phyloP scores from a whole-genome alignment of 768 basidiomycete species.

The Lactarius quietus region DNA sequence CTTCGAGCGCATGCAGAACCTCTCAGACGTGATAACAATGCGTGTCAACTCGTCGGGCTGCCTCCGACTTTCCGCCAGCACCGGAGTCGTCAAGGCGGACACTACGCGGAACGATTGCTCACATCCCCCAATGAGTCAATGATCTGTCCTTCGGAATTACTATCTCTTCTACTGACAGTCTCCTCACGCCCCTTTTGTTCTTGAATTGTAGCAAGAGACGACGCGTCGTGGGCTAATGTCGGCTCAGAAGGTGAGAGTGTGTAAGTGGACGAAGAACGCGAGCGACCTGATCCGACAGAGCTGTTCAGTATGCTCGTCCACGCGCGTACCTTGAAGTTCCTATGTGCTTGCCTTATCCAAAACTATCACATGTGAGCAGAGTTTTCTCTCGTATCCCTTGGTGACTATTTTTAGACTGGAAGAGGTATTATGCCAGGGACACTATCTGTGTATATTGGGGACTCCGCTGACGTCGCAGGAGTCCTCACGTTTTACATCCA shows the following conservation, averaged over 20 bases:
- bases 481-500: conserved; percentile 85
- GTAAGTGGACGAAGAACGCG: conserved; percentile 35
- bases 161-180: not conserved
- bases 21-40: conserved; percentile 67
- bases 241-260: conserved; percentile 36
- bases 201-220: conserved; percentile 20
- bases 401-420: not conserved
- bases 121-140: conserved; percentile 48
- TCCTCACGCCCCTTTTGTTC: too few species aligned
- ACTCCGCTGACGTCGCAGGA: conserved; percentile 72
- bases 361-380: conserved; percentile 75
- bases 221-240: conserved; percentile 24
- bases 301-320: conserved; percentile 67
- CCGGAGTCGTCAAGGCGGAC: conserved; percentile 72
- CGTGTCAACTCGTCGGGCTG: conserved; percentile 63
- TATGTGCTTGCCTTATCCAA: conserved; percentile 78
- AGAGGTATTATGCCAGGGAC: conserved; percentile 81
- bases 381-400: not conserved
- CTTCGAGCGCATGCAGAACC: conserved; percentile 65
- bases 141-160: not conserved
- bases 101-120: conserved; percentile 75
- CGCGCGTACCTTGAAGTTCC: conserved; percentile 72
- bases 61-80: conserved; percentile 53
- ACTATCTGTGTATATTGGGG: conserved; percentile 85
- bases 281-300: conserved; percentile 48